A percentile compares a stretch with the other conserved stretches of the same genome.
phyloP scores from a whole-genome alignment of 305 asterid genomes.

The Fraxinus ornus region DNA sequence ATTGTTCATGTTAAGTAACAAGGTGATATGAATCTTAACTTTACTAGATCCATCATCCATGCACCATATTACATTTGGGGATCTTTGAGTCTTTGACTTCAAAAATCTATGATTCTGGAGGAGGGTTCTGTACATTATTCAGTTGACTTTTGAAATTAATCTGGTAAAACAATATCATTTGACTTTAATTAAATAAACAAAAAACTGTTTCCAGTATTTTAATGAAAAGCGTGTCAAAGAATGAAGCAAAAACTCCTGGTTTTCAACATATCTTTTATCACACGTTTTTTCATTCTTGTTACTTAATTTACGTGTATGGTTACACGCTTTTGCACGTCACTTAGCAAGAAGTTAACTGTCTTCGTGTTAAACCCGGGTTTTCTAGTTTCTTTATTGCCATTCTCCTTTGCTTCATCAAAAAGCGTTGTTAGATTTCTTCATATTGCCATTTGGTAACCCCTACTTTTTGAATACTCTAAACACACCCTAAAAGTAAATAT shows the following conservation, averaged over 20 bases:
- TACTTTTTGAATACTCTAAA: background rate
- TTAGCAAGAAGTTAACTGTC: slow-evolving; percentile 22
- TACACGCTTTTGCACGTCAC: slow-evolving; percentile 18
- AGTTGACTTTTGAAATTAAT: slow-evolving; percentile 1
- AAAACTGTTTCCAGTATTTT: background rate
- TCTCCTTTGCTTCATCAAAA: slow-evolving; percentile 33
- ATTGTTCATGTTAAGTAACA: background rate
- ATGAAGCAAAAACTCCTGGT: background rate
- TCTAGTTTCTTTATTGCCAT: slow-evolving; percentile 2
- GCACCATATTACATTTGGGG: slow-evolving; percentile 4
- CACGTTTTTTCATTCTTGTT: background rate
- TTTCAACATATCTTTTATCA: background rate
- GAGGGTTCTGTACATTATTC: background rate
- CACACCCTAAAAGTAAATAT: background rate
- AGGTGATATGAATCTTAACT: background rate
- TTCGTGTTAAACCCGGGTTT: slow-evolving; percentile 17
- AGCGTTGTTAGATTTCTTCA: slow-evolving; percentile 20
- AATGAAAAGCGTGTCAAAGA: background rate
- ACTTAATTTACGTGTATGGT: slow-evolving; percentile 1
- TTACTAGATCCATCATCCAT: background rate
- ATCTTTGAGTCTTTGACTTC: background rate
- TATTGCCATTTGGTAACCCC: slow-evolving; percentile 14
- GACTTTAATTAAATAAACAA: background rate
- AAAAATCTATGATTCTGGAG: background rate
- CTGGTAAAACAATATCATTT: background rate